phyloP scores from a whole-genome alignment of 495 filamentous ascomycete species.

The Geoglossum glabrum region DNA sequence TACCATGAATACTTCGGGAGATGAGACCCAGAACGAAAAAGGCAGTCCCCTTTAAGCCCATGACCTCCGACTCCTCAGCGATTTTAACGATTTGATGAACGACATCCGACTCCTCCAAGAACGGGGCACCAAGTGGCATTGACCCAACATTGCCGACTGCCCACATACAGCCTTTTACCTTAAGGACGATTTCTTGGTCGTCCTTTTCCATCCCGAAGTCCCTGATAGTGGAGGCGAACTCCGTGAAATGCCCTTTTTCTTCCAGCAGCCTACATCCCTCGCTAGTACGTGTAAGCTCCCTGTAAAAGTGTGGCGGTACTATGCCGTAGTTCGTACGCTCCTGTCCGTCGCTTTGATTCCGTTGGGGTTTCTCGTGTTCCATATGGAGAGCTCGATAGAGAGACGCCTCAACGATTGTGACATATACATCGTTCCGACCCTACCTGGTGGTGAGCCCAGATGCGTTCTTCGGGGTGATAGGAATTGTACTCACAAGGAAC shows the following conservation, averaged over 20 bases:
- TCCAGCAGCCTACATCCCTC: conserved; percentile 80
- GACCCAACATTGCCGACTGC: conserved; percentile 94
- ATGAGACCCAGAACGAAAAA: conserved; percentile 91
- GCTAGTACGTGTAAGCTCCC: conserved; percentile 76
- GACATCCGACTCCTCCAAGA: conserved; percentile 72
- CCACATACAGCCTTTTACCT: conserved; percentile 94
- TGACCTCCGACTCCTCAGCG: conserved; percentile 65
- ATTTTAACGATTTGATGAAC: conserved; percentile 70
- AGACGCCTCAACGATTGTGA: conserved; percentile 83
- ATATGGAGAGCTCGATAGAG: conserved; percentile 54
- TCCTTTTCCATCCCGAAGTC: conserved; percentile 67
- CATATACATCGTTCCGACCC: conserved; percentile 87
- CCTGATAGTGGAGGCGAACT: conserved; percentile 73
- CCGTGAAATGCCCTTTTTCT: conserved; percentile 87
- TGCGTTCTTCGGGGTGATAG: neutral
- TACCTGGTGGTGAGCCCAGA: conserved; percentile 11
- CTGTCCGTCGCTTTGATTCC: conserved; percentile 19
- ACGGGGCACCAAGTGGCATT: conserved; percentile 91
- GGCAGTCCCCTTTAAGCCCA: conserved; percentile 84
- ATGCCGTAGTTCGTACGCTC: conserved; percentile 37
- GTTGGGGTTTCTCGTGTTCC: conserved; percentile 13
- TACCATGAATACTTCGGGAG: conserved; percentile 75
- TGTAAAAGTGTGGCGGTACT: conserved; percentile 91
- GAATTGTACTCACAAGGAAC: conserved; percentile 38
- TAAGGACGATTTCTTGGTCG: conserved; percentile 71